Conservation (phyloP, 495 filamentous ascomycete genomes). For the Talaromyces wortmannii region DNA sequence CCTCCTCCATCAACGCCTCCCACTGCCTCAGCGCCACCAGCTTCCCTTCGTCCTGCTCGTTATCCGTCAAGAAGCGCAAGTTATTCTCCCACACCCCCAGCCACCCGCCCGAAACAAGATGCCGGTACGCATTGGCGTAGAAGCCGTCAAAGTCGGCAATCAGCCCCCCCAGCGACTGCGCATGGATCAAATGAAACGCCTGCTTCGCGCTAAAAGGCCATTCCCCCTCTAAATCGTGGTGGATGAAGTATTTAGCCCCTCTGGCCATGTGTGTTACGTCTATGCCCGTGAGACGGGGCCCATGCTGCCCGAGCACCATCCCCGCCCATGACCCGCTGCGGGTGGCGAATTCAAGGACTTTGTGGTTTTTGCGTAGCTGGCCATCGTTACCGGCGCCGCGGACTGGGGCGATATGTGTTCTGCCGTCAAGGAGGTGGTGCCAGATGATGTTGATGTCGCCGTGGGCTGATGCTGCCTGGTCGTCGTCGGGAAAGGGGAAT, state of each 20-base stretch:
- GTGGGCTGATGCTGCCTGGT: background rate
- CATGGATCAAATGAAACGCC: slow-evolving; percentile 47
- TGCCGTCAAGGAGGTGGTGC: background rate
- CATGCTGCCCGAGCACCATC: background rate
- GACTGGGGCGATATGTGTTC: background rate
- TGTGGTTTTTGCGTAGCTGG: background rate
- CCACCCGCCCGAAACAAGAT: slow-evolving; percentile 40
- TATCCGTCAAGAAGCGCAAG: background rate
- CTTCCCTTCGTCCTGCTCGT: background rate
- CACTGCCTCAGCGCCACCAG: background rate
- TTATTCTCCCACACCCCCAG: slow-evolving; percentile 40
- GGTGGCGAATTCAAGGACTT: background rate
- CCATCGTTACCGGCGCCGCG: too few relatives aligned
- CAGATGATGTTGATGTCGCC: background rate
- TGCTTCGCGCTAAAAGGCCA: slow-evolving; percentile 34
- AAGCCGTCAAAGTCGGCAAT: slow-evolving; percentile 41
- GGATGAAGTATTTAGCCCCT: slow-evolving; percentile 23
- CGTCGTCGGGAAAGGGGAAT: background rate
- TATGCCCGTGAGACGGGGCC: background rate
- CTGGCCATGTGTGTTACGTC: background rate
- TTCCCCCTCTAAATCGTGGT: slow-evolving; percentile 45
- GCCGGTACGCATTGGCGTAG: slow-evolving; percentile 29
- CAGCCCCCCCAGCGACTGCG: slow-evolving; percentile 37
- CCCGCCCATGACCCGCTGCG: background rate
- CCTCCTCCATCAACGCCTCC: background rate